Evolutionary conservation across 306 rosid species (phyloP), one percentile per base, ranked within the genome.

Genomic region (Ziziphus jujuba): DNA sequence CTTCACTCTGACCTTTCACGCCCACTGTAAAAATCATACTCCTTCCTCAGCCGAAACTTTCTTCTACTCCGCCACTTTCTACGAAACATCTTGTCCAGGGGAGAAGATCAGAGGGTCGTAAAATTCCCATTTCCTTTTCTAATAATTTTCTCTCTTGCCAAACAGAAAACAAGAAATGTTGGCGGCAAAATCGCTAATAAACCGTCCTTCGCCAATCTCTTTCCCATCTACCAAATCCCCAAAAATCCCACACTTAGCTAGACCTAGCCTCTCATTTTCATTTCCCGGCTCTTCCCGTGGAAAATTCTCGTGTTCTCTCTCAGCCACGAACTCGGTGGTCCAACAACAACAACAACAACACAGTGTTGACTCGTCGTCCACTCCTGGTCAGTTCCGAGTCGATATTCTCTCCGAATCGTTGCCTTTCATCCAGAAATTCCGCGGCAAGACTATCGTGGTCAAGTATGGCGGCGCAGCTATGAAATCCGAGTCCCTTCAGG

Each of bases 401-500:
- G 98, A 92, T 75, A 82, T 92, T 72, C 96, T 90, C 66, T 80
- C 97, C 0, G 98, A 92, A 71, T 87, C 98, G 2, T 91, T 92
- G 12, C 98, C 98, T 7, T 92, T 92, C 85, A 92, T 92, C 63
- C 98, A 90, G 71, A 92, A 90, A 65, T 92, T 92, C 66, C 74
- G 97, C 0, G 98, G 98, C 65, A 92, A 92, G 43, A 92, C 91
- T n/a, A 84, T 90, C 52, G 97, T 90, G 0, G 97, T 92, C 63
- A 92, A 90, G 77, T 92, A 92, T 53, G 97, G 98, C 0, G 98
- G 96, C 71, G 97, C 98, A 44, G 97, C 98, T 63, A 92, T 92
- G 98, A 90, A 92, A 53, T 86, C 96, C 25, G 75, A 73, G 63
- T 71, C 54, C 28, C 98, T 92, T 17, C 97, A 90, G 67, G 92